Evolutionary conservation across 371 early-diverging fungal species (phyloP).

Genomic region (Mucor lusitanicus): DNA sequence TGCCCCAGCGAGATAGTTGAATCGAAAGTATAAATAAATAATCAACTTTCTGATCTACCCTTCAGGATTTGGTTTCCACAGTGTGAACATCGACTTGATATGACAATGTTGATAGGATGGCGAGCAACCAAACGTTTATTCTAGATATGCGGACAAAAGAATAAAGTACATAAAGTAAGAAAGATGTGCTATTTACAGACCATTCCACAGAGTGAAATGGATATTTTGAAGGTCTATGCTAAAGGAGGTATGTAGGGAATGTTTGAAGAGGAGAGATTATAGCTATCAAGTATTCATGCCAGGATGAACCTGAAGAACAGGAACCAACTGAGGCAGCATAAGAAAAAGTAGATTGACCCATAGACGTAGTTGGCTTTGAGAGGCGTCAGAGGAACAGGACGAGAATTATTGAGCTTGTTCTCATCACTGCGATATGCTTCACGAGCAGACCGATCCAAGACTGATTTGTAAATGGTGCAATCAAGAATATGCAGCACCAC

Average conservation of each 20-base stretch:
- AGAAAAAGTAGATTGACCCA: slow-evolving; percentile 30
- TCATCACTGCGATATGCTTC: slow-evolving; percentile 9
- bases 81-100: too few species aligned
- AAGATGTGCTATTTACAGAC: not conserved
- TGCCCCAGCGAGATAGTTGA: too few species aligned
- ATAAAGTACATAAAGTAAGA: not conserved
- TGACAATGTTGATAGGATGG: too few species aligned
- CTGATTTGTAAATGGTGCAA: slow-evolving; percentile 36
- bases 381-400: not conserved
- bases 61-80: too few species aligned
- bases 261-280: not conserved
- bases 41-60: not conserved
- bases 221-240: not conserved
- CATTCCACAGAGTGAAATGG: not conserved
- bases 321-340: slow-evolving; percentile 46
- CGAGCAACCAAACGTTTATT: not conserved
- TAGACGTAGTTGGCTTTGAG: slow-evolving; percentile 42
- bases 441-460: slow-evolving; percentile 25
- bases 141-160: not conserved
- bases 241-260: not conserved
- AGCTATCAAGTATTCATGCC: not conserved
- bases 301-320: slow-evolving; percentile 39
- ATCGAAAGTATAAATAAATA: too few species aligned
- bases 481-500: slow-evolving; percentile 42
- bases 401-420: slow-evolving; percentile 16